Base-by-base conservation (phyloP, 192 early-diverging fungal species). In the Paraglomus occultum region DNA sequence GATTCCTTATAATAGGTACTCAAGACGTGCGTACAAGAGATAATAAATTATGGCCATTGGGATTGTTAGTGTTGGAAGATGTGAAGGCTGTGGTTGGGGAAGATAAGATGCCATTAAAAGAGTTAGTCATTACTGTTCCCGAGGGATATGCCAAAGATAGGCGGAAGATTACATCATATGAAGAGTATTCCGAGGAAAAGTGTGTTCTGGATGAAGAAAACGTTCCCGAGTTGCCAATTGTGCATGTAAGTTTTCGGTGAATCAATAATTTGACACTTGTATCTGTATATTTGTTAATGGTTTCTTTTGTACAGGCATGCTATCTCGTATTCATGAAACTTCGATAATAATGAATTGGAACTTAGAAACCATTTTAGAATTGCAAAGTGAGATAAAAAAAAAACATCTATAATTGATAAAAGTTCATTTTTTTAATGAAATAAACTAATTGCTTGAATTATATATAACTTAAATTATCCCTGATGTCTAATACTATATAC, bases 61-160 rank as follows among this genome's bases (percentile, higher is more conserved):
- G 88, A 0, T 85, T 93, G 88, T 75, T 93, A 1, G 76, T 93
- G 5, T 66, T 90, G 45, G 90, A 93, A 71, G 91, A 93, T 67
- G 81, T 93, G 15, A 79, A 87, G 50, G 72, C 76, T 2, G 85
- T 82, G 0, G 79, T 91, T 8, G 81, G 79, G 7, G 68, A 80
- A 38, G 71, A 76, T 15, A 66, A 66, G 48, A 52, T 90, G 42
- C 81, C 80, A 42, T 74, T 91, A 10, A 89, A 88, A 47, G 89
- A 91, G 46, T 50, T 82, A 80, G 84, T 89, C 1, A 81, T 85
- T 1, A 79, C 84, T 10, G 88, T 91, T 1, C 89, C 89, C 6
- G 84, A 88, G 47, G 89, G 89, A 17, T 85, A 85, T 48, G 75
- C 84, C 14, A 84, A 83, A 66, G 82, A 87, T 64, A 73, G 81